These are phyloP conservation scores for Candida ponderosae DNA, from an alignment of 805 yeast genomes.

Conservation along the genomic window DNA sequence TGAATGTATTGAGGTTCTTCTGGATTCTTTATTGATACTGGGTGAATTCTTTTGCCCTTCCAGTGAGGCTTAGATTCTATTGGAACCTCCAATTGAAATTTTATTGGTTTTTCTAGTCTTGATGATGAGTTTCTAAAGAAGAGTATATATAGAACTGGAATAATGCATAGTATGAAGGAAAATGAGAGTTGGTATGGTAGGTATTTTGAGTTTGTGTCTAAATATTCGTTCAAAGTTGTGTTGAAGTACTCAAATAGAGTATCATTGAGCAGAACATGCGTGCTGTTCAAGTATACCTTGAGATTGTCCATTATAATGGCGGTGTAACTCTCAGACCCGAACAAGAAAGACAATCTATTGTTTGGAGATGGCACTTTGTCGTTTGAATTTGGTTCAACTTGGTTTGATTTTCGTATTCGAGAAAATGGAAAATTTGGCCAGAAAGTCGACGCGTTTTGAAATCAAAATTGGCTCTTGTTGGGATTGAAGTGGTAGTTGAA, in stretches of 20 bases:
- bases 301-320: neutral
- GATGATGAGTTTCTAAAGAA: conserved; percentile 3
- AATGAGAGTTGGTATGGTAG: conserved; percentile 11
- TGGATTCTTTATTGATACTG: conserved; percentile 48
- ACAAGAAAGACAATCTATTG: too few species aligned
- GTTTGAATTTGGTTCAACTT: too few species aligned
- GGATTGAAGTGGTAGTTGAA: too few species aligned
- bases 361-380: too few species aligned
- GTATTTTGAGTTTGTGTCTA: conserved; percentile 3
- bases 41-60: conserved; percentile 78
- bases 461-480: too few species aligned
- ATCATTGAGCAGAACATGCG: conserved; percentile 9
- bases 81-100: conserved; percentile 52
- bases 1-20: conserved; percentile 66
- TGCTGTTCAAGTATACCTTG: conserved; percentile 1
- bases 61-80: conserved; percentile 81
- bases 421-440: too few species aligned
- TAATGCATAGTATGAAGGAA: conserved; percentile 5
- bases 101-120: conserved; percentile 22
- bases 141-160: conserved; percentile 7
- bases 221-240: conserved; percentile 13
- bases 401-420: too few species aligned
- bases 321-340: too few species aligned
- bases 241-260: conserved; percentile 14
- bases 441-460: too few species aligned